Conservation (phyloP, 129 eudicot species). For the Tanacetum coccineum region DNA sequence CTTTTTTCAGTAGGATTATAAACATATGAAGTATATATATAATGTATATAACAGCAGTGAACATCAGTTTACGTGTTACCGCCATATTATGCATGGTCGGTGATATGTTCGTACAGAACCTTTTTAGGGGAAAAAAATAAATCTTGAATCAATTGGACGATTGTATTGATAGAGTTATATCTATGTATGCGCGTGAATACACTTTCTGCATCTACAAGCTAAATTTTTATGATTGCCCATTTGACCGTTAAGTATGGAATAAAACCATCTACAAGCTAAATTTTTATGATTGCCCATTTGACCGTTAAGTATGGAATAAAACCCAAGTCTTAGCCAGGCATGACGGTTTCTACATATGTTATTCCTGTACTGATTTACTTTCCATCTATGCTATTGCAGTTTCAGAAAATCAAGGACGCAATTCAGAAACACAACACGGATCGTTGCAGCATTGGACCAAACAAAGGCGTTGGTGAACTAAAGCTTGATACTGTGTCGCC, state of each 20-base stretch:
- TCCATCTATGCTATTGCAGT: slow-evolving; percentile 37
- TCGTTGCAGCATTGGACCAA: slow-evolving; percentile 77
- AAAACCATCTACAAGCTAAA: not conserved
- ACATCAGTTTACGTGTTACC: not conserved
- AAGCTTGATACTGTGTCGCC: slow-evolving; percentile 42
- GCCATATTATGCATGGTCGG: slow-evolving; percentile 1
- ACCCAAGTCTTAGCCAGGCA: not conserved
- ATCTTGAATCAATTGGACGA: too few species aligned
- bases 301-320: not conserved
- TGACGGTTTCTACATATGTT: not conserved
- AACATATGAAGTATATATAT: not conserved
- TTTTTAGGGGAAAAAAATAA: too few species aligned
- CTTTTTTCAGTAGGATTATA: slow-evolving; percentile 2
- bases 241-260: not conserved
- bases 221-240: not conserved
- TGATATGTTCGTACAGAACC: too few species aligned
- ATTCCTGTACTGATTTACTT: not conserved
- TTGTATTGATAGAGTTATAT: too few species aligned
- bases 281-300: not conserved
- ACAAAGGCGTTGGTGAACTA: slow-evolving; percentile 65
- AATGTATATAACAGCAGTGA: not conserved
- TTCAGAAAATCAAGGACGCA: slow-evolving; percentile 94
- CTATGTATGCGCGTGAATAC: not conserved
- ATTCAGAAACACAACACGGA: slow-evolving; percentile 73
- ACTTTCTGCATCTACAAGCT: not conserved